Evolutionary conservation across 805 yeast species (phyloP).

Genomic region (Yamadazyma olivae): DNA sequence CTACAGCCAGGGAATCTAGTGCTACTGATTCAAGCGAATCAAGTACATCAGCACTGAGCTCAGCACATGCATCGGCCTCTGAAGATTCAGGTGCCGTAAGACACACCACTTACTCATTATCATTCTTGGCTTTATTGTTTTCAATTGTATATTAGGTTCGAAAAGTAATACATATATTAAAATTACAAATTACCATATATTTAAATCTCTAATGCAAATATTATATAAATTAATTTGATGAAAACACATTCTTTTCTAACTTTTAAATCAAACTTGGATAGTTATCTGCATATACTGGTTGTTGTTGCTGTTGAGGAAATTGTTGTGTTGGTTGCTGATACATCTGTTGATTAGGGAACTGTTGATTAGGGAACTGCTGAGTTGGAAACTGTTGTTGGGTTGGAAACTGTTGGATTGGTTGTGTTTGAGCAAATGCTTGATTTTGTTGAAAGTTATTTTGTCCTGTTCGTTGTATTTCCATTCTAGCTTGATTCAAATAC

Average conservation of each 20-base stretch:
- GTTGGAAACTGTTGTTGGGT: slow-evolving; percentile 11
- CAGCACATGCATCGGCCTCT: no score
- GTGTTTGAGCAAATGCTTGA: slow-evolving; percentile 16
- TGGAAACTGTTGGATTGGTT: slow-evolving; percentile 9
- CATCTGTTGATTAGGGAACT: slow-evolving; percentile 1
- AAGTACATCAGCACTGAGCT: no score
- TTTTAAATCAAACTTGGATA: slow-evolving; percentile 15
- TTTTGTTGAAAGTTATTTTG: slow-evolving; percentile 18
- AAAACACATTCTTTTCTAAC: no score
- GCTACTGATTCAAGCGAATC: no score
- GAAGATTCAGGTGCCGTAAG: slow-evolving; percentile 1
- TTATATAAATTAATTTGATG: no score
- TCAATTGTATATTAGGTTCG: not conserved
- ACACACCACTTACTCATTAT: not conserved
- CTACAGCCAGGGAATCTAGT: no score
- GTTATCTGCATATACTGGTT: slow-evolving; percentile 7
- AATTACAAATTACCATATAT: not conserved
- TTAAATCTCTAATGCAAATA: slow-evolving; percentile 1
- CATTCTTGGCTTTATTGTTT: not conserved
- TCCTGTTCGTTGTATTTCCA: slow-evolving; percentile 28
- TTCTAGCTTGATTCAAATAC: slow-evolving; percentile 33
- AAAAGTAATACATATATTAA: slow-evolving; percentile 4
- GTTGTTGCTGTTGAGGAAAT: slow-evolving; percentile 8
- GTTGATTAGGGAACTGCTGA: slow-evolving; percentile 1
- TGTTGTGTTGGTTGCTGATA: slow-evolving; percentile 4